Evolutionary conservation across 2,329 filamentous ascomycete species (phyloP).

Genomic region (Microascus cirrosus): DNA sequence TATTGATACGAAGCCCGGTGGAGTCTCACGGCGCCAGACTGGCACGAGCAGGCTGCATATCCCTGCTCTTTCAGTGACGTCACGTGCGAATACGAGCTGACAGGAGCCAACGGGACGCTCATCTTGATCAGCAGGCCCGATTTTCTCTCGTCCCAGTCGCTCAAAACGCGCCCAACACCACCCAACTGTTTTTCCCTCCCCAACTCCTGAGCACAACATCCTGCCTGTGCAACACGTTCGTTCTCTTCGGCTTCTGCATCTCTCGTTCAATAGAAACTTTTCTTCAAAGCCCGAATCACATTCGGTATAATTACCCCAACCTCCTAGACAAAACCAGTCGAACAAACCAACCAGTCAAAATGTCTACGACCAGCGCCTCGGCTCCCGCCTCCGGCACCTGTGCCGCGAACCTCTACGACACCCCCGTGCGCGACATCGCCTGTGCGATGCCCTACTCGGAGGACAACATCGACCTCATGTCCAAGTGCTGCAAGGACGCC

Average conservation of each 20-base stretch:
- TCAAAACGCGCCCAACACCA: not conserved
- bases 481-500: conserved; percentile 31
- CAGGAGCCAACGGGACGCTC: not conserved
- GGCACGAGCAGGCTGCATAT: not conserved
- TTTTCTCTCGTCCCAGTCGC: not conserved
- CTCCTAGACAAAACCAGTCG: not conserved
- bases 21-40: not conserved
- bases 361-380: not conserved
- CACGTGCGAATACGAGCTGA: not conserved
- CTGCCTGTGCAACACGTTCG: not conserved
- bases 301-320: not conserved
- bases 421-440: conserved; percentile 29
- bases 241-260: not conserved
- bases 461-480: conserved; percentile 29
- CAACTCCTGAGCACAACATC: not conserved
- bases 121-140: not conserved
- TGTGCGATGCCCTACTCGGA: conserved; percentile 28
- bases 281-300: not conserved
- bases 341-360: not conserved
- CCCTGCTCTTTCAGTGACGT: not conserved
- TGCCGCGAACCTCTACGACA: conserved; percentile 22
- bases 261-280: not conserved
- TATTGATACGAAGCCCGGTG: not conserved
- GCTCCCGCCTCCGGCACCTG: not conserved
- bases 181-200: not conserved